Conservation (phyloP, 345 rosid species). For the Melaleuca quinquenervia region DNA sequence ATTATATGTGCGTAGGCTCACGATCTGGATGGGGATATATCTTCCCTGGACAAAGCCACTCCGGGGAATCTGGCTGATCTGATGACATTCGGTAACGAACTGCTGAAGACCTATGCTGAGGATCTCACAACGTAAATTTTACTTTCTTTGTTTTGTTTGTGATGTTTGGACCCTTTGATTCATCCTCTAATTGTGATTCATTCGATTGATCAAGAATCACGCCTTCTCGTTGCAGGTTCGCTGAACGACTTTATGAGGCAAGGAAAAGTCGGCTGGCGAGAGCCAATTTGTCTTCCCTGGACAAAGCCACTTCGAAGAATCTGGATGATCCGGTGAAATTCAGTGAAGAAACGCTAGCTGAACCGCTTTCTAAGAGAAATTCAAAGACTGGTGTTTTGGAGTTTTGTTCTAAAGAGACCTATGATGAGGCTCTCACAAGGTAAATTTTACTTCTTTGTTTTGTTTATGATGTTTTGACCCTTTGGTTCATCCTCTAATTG, state of each 20-base stretch:
- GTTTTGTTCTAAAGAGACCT: background rate
- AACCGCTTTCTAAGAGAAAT: background rate
- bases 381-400: background rate
- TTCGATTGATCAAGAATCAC: too few relatives aligned
- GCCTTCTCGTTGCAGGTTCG: background rate
- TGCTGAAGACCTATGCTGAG: background rate
- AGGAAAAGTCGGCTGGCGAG: background rate
- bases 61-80: background rate
- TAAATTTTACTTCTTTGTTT: background rate
- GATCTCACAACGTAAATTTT: background rate
- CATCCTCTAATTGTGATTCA: background rate
- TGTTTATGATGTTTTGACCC: background rate
- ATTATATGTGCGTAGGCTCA: background rate
- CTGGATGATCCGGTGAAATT: too few relatives aligned
- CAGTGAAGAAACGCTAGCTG: too few relatives aligned
- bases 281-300: too few relatives aligned
- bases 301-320: too few relatives aligned
- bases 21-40: rapidly evolving
- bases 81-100: background rate
- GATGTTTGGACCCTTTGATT: background rate
- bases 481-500: background rate
- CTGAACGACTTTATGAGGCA: background rate
- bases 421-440: background rate
- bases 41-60: background rate
- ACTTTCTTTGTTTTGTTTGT: background rate